Percentiles rank a stretch among this genome's conserved stretches.
phyloP scores from a whole-genome alignment of 2,329 filamentous ascomycete species.

The Aschersonia sp. region DNA sequence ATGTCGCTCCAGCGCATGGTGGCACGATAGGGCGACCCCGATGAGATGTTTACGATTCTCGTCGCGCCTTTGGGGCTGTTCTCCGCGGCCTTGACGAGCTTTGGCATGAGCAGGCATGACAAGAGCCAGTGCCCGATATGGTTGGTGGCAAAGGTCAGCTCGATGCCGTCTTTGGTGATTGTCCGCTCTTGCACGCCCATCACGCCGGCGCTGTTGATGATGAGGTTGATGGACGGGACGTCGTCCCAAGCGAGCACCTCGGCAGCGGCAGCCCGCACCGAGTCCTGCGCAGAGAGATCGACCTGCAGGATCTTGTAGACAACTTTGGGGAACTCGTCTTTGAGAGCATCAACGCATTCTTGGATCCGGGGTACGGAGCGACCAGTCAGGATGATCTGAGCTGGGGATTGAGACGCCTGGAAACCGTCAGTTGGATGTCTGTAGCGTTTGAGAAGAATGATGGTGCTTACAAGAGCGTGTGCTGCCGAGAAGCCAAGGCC shows the following conservation, averaged over 20 bases:
- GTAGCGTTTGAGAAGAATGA: no score
- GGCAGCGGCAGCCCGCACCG: slow-evolving; percentile 21
- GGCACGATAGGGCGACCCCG: slow-evolving; percentile 22
- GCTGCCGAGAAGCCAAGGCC: slow-evolving; percentile 21
- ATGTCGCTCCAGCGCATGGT: slow-evolving; percentile 26
- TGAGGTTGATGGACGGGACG: slow-evolving; percentile 17
- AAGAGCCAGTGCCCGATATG: slow-evolving; percentile 23
- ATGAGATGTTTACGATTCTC: slow-evolving; percentile 27
- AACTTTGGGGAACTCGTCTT: slow-evolving; percentile 15
- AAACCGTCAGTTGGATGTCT: background rate
- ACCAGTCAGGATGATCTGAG: slow-evolving; percentile 23
- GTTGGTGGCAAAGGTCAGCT: slow-evolving; percentile 20
- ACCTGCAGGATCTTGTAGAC: slow-evolving; percentile 16
- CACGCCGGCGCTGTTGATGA: slow-evolving; percentile 25
- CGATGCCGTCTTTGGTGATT: slow-evolving; percentile 19
- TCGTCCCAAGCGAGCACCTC: slow-evolving; percentile 15
- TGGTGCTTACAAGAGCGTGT: slow-evolving; percentile 9
- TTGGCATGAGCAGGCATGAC: slow-evolving; percentile 19
- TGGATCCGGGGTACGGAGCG: slow-evolving; percentile 22
- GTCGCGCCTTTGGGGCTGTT: slow-evolving; percentile 13
- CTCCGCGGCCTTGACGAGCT: slow-evolving; percentile 15
- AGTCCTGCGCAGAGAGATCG: slow-evolving; percentile 22
- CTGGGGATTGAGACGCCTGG: slow-evolving; percentile 13
- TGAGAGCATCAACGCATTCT: slow-evolving; percentile 20
- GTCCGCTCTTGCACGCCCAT: slow-evolving; percentile 18